These are phyloP conservation scores for Malus hybrid DNA, from an alignment of 331 rosid species.

Conservation along the genomic window DNA sequence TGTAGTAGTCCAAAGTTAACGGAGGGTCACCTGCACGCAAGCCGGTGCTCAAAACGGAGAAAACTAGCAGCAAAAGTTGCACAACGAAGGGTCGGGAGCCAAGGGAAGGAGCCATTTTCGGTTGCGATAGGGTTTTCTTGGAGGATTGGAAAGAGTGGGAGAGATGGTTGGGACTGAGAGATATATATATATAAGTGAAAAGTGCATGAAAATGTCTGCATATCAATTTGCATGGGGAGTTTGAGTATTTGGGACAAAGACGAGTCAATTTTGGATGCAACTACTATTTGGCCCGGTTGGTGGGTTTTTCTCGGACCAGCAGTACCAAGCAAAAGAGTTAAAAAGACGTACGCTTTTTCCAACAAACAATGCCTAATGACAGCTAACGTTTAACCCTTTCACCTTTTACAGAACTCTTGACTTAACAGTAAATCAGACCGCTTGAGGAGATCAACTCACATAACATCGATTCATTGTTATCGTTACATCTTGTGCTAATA, in stretches of 20 bases:
- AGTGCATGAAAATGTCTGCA: not conserved
- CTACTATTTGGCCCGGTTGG: constrained; percentile 65
- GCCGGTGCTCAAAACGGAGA: constrained; percentile 15
- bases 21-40: constrained; percentile 44
- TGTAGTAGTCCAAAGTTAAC: constrained; percentile 65
- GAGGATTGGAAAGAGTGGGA: constrained; percentile 20
- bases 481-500: not conserved
- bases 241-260: constrained; percentile 26
- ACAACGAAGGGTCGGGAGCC: constrained; percentile 13
- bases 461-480: rapidly evolving
- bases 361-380: constrained; percentile 38
- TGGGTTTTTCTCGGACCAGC: constrained; percentile 38
- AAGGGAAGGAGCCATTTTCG: constrained; percentile 18
- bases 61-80: constrained; percentile 20
- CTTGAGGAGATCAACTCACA: too few species aligned
- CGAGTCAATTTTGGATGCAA: constrained; percentile 88
- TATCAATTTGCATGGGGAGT: not conserved
- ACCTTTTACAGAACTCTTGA: not conserved
- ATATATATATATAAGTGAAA: not conserved
- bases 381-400: constrained; percentile 13
- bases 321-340: constrained; percentile 2
- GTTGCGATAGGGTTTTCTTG: constrained; percentile 1
- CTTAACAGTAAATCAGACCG: not conserved
- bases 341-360: not conserved
- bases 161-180: constrained; percentile 32